Base-by-base conservation (phyloP, 2,329 filamentous ascomycete species). In the Cordyceps cateniannulata region DNA sequence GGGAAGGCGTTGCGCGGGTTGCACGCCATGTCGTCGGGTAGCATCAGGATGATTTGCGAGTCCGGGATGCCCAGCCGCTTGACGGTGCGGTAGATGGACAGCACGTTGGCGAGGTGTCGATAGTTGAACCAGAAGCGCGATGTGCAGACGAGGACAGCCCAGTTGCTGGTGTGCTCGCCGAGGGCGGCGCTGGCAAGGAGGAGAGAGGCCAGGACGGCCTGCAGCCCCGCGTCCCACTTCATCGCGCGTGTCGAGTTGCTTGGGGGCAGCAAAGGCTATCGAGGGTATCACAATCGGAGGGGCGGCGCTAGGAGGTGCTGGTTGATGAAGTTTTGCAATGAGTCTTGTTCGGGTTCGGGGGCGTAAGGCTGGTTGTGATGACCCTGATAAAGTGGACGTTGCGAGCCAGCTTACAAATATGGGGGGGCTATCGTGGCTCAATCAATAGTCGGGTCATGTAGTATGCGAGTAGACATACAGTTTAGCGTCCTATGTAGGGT, bases 121-220 rank as follows among this genome's bases (percentile, higher is more conserved):
- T 99, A 99, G 79, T 99, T 99, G 86, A 99, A 99, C 95, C 95
- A 99, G 82, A 99, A 99, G 59, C 95, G 90, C 58, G 95, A 99
- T 6, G 95, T 99, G 66, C 90, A 95, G 62, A 99, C 95, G n/a
- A 99, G 87, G 64, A 99, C 95, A 10, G 95, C 95, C 95, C 95
- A 99, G 77, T 99, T 99, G 72, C 91, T 97, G 18, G 95, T 99
- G 77, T 99, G 95, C 69, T 93, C 88, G 66, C 86, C 84, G 29
- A 80, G 77, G 62, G 79, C 76, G 25, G 69, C 68, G 9, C 79
- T 72, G 60, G 76, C 72, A 51, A 85, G 71, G 61, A 84, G 68
- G 62, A 78, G 68, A 45, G 79, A 74, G 50, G 75, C 78, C 68
- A 82, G 69, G 59, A 84, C 73, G 66, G 78, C 76, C 44, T 79